Conservation (phyloP, 2,329 filamentous ascomycete genomes). For the Diplodia sapinea region DNA sequence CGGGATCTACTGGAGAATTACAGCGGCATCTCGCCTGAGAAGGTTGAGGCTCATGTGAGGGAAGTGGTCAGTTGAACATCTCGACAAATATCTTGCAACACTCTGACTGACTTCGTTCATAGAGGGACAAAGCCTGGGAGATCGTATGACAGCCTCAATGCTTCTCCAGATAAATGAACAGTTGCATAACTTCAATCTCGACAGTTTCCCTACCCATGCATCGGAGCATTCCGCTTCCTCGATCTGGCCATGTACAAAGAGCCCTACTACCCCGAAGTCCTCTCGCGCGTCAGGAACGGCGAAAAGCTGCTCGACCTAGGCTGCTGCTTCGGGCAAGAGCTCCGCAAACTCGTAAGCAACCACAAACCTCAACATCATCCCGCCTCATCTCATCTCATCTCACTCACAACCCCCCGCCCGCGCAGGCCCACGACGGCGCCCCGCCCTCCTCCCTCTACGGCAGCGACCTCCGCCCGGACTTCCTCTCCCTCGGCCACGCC, state of each 20-base stretch:
- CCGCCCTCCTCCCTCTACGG: constrained; percentile 49
- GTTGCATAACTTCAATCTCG: not conserved
- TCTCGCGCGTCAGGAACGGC: constrained; percentile 45
- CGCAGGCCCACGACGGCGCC: constrained; percentile 42
- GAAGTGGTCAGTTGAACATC: constrained; percentile 38
- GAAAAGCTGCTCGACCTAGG: constrained; percentile 51
- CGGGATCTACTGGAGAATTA: constrained; percentile 48
- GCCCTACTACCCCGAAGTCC: constrained; percentile 41
- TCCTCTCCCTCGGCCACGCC: constrained; percentile 61
- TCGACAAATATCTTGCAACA: not conserved
- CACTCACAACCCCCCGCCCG: not conserved
- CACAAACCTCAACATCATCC: not conserved
- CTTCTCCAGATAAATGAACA: not conserved
- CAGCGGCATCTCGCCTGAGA: constrained; percentile 44
- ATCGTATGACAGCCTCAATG: constrained; percentile 35
- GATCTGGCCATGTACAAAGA: constrained; percentile 41
- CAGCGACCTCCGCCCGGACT: constrained; percentile 48
- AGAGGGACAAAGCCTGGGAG: constrained; percentile 44
- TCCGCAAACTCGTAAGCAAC: constrained; percentile 49
- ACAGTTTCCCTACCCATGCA: constrained; percentile 43
- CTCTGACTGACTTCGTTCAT: constrained; percentile 10
- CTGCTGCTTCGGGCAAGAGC: constrained; percentile 55
- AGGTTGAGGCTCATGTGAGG: constrained; percentile 47
- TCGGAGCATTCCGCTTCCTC: constrained; percentile 47
- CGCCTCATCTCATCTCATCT: not conserved